Evolutionary conservation across 73 alveolate genomes (phyloP).

Genomic region (Paramecium caudatum): DNA sequence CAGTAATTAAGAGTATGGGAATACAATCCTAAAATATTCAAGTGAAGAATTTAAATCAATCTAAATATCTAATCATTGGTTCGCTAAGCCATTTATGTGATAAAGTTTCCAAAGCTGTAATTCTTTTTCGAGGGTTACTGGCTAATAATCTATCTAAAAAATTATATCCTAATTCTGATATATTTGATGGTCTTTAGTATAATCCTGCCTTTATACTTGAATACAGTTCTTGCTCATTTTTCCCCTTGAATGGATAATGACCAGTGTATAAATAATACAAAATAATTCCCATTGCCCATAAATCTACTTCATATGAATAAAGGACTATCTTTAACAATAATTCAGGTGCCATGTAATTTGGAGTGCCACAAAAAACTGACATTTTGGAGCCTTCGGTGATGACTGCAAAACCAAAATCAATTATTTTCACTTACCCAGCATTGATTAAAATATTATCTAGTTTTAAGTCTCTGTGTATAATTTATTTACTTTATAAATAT

Average conservation of each 20-base stretch:
- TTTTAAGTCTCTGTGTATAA: slow-evolving; percentile 58
- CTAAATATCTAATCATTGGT: slow-evolving; percentile 36
- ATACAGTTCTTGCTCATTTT: slow-evolving; percentile 21
- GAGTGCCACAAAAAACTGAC: slow-evolving; percentile 61
- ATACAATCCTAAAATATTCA: not conserved
- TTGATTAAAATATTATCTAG: slow-evolving; percentile 10
- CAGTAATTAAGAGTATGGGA: slow-evolving; percentile 2
- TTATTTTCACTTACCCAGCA: slow-evolving; percentile 7
- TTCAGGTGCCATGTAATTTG: slow-evolving; percentile 71
- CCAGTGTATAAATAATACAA: not conserved
- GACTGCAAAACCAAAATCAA: slow-evolving; percentile 63
- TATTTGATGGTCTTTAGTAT: not conserved
- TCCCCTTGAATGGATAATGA: slow-evolving; percentile 40
- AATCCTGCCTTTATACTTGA: not conserved
- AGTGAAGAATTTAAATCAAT: slow-evolving; percentile 13
- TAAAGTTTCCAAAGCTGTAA: not conserved
- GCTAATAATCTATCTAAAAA: not conserved
- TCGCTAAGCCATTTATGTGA: slow-evolving; percentile 37
- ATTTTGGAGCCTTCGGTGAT: slow-evolving; percentile 12
- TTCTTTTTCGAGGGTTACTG: slow-evolving; percentile 33
- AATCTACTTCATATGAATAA: slow-evolving; percentile 56
- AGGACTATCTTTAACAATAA: not conserved
- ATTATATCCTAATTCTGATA: slow-evolving; percentile 12
- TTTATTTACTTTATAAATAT: not conserved
- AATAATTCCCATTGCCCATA: slow-evolving; percentile 58